Evolutionary conservation across 805 yeast species (phyloP), one percentile per base, ranked within the genome.

Genomic region (Teunomyces barrocoloradensis): DNA sequence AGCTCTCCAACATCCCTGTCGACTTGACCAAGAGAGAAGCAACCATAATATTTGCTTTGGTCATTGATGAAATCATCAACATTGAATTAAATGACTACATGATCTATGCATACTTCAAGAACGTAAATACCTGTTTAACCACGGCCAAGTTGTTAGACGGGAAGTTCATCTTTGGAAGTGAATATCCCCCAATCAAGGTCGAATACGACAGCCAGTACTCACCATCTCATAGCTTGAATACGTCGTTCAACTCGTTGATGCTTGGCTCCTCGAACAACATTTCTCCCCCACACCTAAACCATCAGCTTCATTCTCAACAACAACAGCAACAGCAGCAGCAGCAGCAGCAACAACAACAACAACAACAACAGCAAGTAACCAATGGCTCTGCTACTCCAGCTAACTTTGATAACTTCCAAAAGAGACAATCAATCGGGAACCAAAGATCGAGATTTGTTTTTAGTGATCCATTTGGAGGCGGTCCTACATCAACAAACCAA

Each of bases 401-500:
- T 30, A 37, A 37, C 4, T 57, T 57, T 49, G 71, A 72, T 28
- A 57, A 59, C 28, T 64, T 62, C 49, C 72, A 64, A 48, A 79
- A 79, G 59, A 72, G 85, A 56, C 80, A 82, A 43, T 74, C 82
- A 13, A 62, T 79, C 42, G 80, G 81, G 32, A 70, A 74, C 47
- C 85, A 81, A 58, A 68, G 87, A 54, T 82, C 87, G n/a, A 73
- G 89, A 54, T 84, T 85, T 57, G 71, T 85, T 33, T 85, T 85
- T 59, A 78, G 84, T 53, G 89, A 84, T 59, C 88, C 89, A 7
- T 72, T 72, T 48, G 49, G 61, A 3, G 56, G 56, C 6, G 51
- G 49, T 20, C 51, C 47, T 38, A 32, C 27, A 20, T 13, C 27
- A 23, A 17, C 46, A 9, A 42, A 40, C 25, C 37, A 32, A 13